phyloP scores from a whole-genome alignment of 768 basidiomycete species.

The Mycena filopes region DNA sequence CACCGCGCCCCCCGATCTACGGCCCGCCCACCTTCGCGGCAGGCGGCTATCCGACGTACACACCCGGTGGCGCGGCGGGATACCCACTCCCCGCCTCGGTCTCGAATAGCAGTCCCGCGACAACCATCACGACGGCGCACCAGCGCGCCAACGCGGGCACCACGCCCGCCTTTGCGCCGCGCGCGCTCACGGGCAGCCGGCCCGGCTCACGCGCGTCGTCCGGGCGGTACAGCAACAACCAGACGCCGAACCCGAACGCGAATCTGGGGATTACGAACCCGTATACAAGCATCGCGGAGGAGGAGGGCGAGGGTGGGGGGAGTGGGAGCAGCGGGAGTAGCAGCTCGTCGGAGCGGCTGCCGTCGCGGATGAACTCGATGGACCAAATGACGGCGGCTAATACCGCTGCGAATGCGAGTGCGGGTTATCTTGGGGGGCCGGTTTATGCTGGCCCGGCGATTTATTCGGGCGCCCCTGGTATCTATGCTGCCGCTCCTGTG shows the following conservation, averaged over 20 bases:
- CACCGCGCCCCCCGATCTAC: conserved; percentile 14
- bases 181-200: conserved; percentile 12
- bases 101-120: conserved; percentile 16
- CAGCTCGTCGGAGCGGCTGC: conserved; percentile 2
- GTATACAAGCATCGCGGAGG: conserved; percentile 15
- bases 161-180: conserved; percentile 13
- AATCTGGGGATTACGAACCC: conserved; percentile 30
- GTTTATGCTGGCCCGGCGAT: neutral
- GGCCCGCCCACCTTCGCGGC: conserved; percentile 2
- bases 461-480: neutral
- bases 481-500: neutral
- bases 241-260: conserved; percentile 23
- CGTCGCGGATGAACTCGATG: conserved; percentile 2
- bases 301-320: conserved; percentile 1
- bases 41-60: conserved; percentile 9
- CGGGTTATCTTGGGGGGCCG: neutral
- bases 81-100: conserved; percentile 20
- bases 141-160: conserved; percentile 19
- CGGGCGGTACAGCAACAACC: conserved; percentile 14
- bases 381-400: conserved; percentile 16
- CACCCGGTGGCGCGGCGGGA: conserved; percentile 12
- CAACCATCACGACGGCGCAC: conserved; percentile 3
- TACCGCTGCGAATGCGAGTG: conserved; percentile 13
- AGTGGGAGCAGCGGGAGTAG: conserved; percentile 18
- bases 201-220: conserved; percentile 17